Evolutionary conservation across 192 early-diverging fungal genomes (phyloP), one percentile per base, ranked within the genome.

Genomic region (Ambispora gerdemannii): DNA sequence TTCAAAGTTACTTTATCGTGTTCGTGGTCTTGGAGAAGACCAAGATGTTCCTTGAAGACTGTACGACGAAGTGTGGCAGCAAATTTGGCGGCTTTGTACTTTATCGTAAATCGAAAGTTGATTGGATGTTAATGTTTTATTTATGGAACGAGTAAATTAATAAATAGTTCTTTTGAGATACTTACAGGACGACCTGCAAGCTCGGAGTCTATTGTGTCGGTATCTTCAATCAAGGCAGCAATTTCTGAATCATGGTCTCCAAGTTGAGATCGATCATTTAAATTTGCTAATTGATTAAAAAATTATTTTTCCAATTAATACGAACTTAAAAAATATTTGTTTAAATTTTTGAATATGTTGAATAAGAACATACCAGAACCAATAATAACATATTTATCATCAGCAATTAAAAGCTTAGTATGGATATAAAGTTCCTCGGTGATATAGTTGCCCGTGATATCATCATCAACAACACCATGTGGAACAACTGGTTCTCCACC

Each of bases 391-490:
- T 83, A 80, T 8, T 84, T 82, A 74, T 95, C 93, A 67, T 95
- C 93, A 19, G 93, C 89, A 67, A 95, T 90, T 88, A 95, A 89
- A 55, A 92, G 83, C 80, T 94, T 90, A 67, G 91, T 85, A 80
- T 95, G 93, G 50, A 95, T 88, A 73, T 95, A 95, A 11, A 95
- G 85, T 70, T 90, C 87, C 71, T 95, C 93, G 0, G 92, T 91
- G 3, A 93, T 84, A 72, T 77, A 86, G 36, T 78, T 67, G 28
- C 34, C 33, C 24, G 51, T 30, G 35, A 13, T 17, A 58, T 69
- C 51, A 24, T 33, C 0, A 30, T 52, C 30, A 4, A 55, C 0
- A 0, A 4, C 0, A 15, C 20, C 3, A n/a, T 27, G 51, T 25
- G 67, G 32, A 24, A 56, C 8, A 8, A 49, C 52, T 17, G 50